phyloP scores from a whole-genome alignment of 768 basidiomycete genomes.

The Neoboletus magnificus region DNA sequence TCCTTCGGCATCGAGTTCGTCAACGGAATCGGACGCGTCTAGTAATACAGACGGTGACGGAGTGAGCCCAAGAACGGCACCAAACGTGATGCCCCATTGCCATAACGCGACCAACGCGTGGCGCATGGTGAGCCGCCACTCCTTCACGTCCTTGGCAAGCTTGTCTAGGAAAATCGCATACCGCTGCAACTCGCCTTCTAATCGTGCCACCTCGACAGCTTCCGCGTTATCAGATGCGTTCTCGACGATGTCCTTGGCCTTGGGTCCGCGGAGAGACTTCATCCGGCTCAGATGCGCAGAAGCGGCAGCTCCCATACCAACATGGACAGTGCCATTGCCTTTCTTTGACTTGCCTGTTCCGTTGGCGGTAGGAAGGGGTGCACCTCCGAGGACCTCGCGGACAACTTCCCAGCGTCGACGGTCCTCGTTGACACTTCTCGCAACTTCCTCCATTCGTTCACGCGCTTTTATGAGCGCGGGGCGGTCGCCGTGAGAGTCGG shows the following conservation, averaged over 20 bases:
- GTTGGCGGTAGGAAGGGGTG: slow-evolving; percentile 35
- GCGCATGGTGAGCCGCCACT: slow-evolving; percentile 57
- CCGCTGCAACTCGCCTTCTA: slow-evolving; percentile 55
- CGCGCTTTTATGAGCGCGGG: slow-evolving; percentile 27
- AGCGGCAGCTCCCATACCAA: slow-evolving; percentile 46
- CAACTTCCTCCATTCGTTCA: slow-evolving; percentile 64
- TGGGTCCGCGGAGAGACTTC: slow-evolving; percentile 45
- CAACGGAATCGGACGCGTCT: slow-evolving; percentile 1
- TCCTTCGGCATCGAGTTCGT: slow-evolving; percentile 22
- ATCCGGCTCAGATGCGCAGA: slow-evolving; percentile 60
- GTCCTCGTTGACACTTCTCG: slow-evolving; percentile 75
- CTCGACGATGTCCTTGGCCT: slow-evolving; percentile 30
- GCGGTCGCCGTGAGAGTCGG: slow-evolving; percentile 65
- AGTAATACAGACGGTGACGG: slow-evolving; percentile 31
- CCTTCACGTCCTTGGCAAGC: slow-evolving; percentile 58
- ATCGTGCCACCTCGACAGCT: slow-evolving; percentile 48
- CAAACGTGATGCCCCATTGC: slow-evolving; percentile 65
- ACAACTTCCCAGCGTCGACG: slow-evolving; percentile 75
- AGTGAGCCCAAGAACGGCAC: slow-evolving; percentile 60
- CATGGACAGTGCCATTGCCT: slow-evolving; percentile 38
- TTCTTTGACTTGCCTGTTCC: slow-evolving; percentile 39
- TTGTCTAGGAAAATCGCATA: slow-evolving; percentile 57
- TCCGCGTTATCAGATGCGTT: slow-evolving; percentile 36
- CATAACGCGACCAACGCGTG: slow-evolving; percentile 48
- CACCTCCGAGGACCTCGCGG: slow-evolving; percentile 59